Evolutionary conservation across 1,284 basidiomycete genomes (phyloP).

Genomic region (Peniophora sp.): DNA sequence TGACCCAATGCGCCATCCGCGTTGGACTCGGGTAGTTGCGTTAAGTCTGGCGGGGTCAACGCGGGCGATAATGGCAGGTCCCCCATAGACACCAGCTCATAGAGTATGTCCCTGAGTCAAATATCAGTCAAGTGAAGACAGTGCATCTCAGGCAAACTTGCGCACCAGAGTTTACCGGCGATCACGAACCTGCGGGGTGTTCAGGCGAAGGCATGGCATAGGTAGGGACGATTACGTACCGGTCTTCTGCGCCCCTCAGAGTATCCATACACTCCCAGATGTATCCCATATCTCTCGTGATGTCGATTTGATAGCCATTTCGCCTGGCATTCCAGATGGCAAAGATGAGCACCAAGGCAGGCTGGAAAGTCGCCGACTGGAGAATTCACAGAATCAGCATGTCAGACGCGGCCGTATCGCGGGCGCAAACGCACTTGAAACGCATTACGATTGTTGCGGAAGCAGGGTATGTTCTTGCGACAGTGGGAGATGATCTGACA

Average conservation of each 20-base stretch:
- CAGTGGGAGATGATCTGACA: background rate
- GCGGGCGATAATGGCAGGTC: conserved; percentile 36
- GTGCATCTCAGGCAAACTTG: background rate
- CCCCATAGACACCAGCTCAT: conserved; percentile 58
- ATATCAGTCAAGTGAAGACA: background rate
- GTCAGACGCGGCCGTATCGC: too few relatives aligned
- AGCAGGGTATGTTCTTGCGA: background rate
- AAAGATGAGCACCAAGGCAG: background rate
- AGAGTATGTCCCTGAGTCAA: conserved; percentile 50
- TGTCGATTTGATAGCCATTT: background rate
- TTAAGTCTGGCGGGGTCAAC: too few relatives aligned
- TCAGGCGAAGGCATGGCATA: conserved; percentile 8
- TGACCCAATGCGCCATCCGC: too few relatives aligned
- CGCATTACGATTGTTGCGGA: background rate
- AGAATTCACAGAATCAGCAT: too few relatives aligned
- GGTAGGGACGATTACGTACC: too few relatives aligned
- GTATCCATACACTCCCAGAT: background rate
- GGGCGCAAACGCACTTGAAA: background rate
- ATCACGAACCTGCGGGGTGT: background rate
- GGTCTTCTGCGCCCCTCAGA: too few relatives aligned
- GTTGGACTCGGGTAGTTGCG: too few relatives aligned
- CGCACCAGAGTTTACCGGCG: background rate
- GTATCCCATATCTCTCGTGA: background rate
- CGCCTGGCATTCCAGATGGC: background rate
- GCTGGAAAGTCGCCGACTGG: background rate